These are phyloP conservation scores for Microcos paniculata DNA, from an alignment of 345 rosid genomes.

Conservation along the genomic window DNA sequence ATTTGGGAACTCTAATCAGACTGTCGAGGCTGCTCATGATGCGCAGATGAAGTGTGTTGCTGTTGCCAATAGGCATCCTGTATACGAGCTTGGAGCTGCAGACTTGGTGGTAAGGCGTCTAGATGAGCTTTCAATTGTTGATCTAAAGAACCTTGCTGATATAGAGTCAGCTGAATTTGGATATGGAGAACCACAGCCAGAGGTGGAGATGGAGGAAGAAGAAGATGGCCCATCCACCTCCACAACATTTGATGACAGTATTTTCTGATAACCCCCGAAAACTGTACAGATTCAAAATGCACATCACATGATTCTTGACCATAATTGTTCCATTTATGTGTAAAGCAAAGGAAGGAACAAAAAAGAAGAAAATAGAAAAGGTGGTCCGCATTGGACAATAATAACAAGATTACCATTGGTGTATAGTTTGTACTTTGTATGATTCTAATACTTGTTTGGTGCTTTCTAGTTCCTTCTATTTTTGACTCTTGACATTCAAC, in stretches of 20 bases:
- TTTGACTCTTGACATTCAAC: not conserved
- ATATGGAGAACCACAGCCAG: slow-evolving; percentile 54
- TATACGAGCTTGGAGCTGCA: slow-evolving; percentile 92
- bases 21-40: slow-evolving; percentile 95
- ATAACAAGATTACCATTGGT: slow-evolving; percentile 25
- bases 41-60: slow-evolving; percentile 96
- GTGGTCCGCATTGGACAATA: slow-evolving; percentile 48
- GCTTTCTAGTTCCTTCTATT: not conserved
- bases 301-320: slow-evolving; percentile 31
- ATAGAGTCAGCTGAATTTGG: slow-evolving; percentile 68
- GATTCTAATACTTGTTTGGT: not conserved
- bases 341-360: slow-evolving; percentile 2
- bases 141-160: slow-evolving; percentile 89
- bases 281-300: slow-evolving; percentile 51
- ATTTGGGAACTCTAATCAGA: slow-evolving; percentile 88
- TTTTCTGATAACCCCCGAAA: slow-evolving; percentile 57
- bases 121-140: slow-evolving; percentile 83
- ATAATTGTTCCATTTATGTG: slow-evolving; percentile 22
- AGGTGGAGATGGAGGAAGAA: slow-evolving; percentile 72
- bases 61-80: slow-evolving; percentile 89
- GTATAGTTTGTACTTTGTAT: slow-evolving; percentile 23
- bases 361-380: slow-evolving; percentile 1
- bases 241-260: slow-evolving; percentile 55
- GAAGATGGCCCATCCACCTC: slow-evolving; percentile 36
- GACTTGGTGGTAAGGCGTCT: slow-evolving; percentile 81